Base-by-base conservation (phyloP, 352 stramenopile genomes). In the Phytophthora colocasiae region DNA sequence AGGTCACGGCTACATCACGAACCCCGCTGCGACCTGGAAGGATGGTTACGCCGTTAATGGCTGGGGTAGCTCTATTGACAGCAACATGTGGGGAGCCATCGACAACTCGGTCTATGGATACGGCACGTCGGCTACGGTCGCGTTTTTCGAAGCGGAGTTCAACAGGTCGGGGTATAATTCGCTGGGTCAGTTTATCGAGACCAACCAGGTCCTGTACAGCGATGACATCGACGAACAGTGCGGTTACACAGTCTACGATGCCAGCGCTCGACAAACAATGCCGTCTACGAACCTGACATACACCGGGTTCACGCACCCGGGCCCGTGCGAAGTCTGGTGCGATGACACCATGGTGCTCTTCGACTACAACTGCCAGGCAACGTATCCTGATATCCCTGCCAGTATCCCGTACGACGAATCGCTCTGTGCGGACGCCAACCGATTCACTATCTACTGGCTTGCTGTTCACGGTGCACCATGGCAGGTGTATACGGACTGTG, bases 401-500 rank as follows among this genome's bases (percentile, higher is more conserved):
- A 58, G 31, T 1, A 67, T 86, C n/a, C 69, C 81, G 22, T 75
- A 83, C 47, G 73, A 90, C 47, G 62, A 63, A 12, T 63, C 58
- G n/a, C 70, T 77, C 41, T 87, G 78, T 62, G 19, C 59, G 0
- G 62, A 73, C 22, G 74, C 71, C 10, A 77, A 80, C 56, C 71
- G 63, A 9, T 62, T 85, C 44, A 79, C 68, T 8, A 56, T 85
- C 62, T 85, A 82, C 64, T 87, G 78, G 78, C 65, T 87, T 24
- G 78, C 45, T 5, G 60, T 87, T 7, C 78, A 87, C 43, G 63
- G 69, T 19, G 66, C 66, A 8, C 76, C 71, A 14, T 87, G 78
- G 76, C 78, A 87, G 62, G 78, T 81, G 58, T 87, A 83, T 65
- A 84, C 60, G 10, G 69, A 89, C 68, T 89, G 80, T 44, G 80